Base-by-base conservation (phyloP, 805 yeast genomes). In the Suhomyces kilbournensis region DNA sequence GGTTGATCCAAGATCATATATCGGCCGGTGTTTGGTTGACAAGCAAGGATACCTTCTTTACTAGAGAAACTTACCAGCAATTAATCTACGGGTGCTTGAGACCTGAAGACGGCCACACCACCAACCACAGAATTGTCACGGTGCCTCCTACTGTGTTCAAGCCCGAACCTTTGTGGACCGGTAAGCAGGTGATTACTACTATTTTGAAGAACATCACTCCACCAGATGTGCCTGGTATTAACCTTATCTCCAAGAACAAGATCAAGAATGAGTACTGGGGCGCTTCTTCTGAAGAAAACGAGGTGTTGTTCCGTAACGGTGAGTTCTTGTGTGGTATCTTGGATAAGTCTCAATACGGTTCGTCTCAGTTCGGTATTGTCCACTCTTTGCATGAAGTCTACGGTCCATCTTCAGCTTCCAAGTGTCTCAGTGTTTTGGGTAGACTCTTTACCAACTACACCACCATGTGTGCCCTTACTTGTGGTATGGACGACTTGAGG, bases 401-500 rank as follows among this genome's bases (percentile, higher is more conserved):
- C 69, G 99, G 99, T 12, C 85, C 97, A 9, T 82, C 81, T 48
- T 81, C 85, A 62, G 97, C 98, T 19, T 97, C 97, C 54, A 86
- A 88, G 65, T 81, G 94, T 5, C 76, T 94, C 47, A 87, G 96
- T 47, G 96, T 93, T n/a, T 79, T 94, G 55, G 98, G 99, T 58
- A 82, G 99, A 64, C 78, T 94, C 51, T 93, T 96, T 75, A 96
- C 99, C 20, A 90, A 89, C 70, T 94, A 90, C 70, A 91, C 87
- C 64, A 92, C 87, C 82, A 80, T 84, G 75, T 88, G 90, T 53
- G 98, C 97, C 1, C 89, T 94, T 67, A 94, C 99, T 7, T 94
- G 99, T 85, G 99, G 99, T 81, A 96, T 94, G 99, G 99, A 94
- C 69, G 99, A 94, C 76, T 79, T 94, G 70, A 83, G 96, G 68